Evolutionary conservation across 192 early-diverging fungal genomes (phyloP).

Genomic region (Coemansia reversa): DNA sequence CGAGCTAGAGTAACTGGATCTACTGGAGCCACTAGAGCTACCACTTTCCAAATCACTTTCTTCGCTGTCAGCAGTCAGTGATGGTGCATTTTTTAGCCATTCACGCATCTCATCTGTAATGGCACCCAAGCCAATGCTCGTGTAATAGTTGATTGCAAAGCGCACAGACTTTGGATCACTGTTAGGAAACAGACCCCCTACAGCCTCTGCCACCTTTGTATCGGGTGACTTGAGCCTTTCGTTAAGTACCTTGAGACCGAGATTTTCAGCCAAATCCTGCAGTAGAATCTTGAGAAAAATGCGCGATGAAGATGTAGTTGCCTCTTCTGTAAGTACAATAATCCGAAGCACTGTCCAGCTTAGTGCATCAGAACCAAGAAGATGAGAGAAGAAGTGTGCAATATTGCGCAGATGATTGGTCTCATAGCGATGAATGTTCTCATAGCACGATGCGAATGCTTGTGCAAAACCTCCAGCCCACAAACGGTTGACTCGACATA

Average conservation of each 20-base stretch:
- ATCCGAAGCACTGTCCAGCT: constrained; percentile 78
- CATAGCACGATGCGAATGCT: constrained; percentile 80
- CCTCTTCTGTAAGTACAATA: constrained; percentile 86
- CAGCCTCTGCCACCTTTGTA: constrained; percentile 66
- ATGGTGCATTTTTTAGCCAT: constrained; percentile 65
- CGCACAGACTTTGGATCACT: constrained; percentile 84
- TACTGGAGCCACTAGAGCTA: constrained; percentile 22
- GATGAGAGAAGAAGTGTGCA: constrained; percentile 87
- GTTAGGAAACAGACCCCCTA: constrained; percentile 87
- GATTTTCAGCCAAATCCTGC: constrained; percentile 77
- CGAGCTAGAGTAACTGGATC: constrained; percentile 10
- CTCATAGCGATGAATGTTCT: constrained; percentile 90
- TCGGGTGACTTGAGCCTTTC: constrained; percentile 63
- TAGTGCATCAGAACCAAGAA: constrained; percentile 80
- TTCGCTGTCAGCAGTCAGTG: constrained; percentile 3
- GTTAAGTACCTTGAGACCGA: constrained; percentile 80
- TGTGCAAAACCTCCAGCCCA: constrained; percentile 81
- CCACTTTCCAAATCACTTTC: constrained; percentile 27
- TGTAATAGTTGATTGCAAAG: constrained; percentile 98
- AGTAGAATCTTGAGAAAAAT: constrained; percentile 97
- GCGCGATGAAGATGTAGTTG: constrained; percentile 93
- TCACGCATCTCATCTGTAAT: constrained; percentile 93
- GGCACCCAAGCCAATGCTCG: constrained; percentile 87
- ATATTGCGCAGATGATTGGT: constrained; percentile 92
- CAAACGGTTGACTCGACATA: constrained; percentile 75